Conservation (phyloP, 306 rosid genomes). For the Cicer pinnatifidum region DNA sequence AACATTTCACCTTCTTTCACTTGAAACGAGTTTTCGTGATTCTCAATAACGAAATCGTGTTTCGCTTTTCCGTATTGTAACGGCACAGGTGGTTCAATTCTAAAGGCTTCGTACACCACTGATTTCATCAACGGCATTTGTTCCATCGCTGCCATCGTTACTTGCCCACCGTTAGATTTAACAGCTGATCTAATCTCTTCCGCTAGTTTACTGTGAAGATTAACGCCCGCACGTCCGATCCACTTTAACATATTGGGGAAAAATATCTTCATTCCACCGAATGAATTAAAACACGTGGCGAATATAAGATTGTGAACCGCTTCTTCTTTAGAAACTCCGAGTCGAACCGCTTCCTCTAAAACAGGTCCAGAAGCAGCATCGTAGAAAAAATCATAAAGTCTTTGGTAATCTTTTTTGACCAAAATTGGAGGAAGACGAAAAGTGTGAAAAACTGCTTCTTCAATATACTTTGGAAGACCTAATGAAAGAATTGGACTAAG, state of each 20-base stretch:
- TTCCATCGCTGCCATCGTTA: constrained; percentile 78
- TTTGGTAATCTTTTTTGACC: constrained; percentile 65
- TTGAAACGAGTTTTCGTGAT: constrained; percentile 69
- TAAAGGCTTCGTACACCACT: constrained; percentile 68
- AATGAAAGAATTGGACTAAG: constrained; percentile 60
- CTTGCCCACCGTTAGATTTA: constrained; percentile 60
- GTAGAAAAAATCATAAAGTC: constrained; percentile 77
- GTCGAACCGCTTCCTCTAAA: constrained; percentile 71
- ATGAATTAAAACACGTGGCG: constrained; percentile 86
- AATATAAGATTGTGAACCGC: constrained; percentile 86
- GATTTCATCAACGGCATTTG: constrained; percentile 85
- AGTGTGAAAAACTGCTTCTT: constrained; percentile 64
- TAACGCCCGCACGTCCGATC: constrained; percentile 68
- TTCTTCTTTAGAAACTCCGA: constrained; percentile 76
- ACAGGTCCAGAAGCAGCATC: constrained; percentile 54
- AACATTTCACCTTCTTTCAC: constrained; percentile 82
- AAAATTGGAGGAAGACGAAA: constrained; percentile 65
- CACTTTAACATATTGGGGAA: constrained; percentile 68
- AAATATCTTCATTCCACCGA: constrained; percentile 75
- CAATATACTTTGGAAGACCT: constrained; percentile 71
- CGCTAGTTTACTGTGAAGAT: constrained; percentile 65
- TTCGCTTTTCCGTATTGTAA: constrained; percentile 81
- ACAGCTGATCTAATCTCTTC: constrained; percentile 69
- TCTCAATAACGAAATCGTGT: constrained; percentile 68
- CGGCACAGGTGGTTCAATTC: constrained; percentile 92